Conservation (phyloP, 2,329 filamentous ascomycete genomes). For the Aspergillus neoniger region DNA sequence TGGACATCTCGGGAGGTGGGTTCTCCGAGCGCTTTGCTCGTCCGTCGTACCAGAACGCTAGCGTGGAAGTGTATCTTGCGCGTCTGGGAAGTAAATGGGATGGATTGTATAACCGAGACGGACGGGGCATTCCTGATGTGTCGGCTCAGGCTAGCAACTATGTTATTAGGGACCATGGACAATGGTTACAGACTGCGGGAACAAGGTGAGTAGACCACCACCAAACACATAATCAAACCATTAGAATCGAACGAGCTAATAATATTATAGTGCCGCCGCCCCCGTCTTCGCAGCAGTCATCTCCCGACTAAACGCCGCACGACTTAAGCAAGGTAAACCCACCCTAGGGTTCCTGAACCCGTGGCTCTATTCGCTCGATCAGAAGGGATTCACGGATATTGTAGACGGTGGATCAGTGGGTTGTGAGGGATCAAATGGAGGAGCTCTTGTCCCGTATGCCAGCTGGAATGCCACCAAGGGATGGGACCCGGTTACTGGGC, state of each 20-base stretch:
- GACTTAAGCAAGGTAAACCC: slow-evolving; percentile 56
- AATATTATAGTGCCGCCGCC: slow-evolving; percentile 54
- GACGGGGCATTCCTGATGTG: slow-evolving; percentile 64
- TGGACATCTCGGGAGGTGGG: slow-evolving; percentile 54
- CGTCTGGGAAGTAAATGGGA: slow-evolving; percentile 45
- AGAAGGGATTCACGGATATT: slow-evolving; percentile 52
- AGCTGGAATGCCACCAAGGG: slow-evolving; percentile 54
- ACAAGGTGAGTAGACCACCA: slow-evolving; percentile 42
- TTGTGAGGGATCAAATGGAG: slow-evolving; percentile 43
- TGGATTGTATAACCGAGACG: slow-evolving; percentile 53
- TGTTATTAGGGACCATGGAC: slow-evolving; percentile 43
- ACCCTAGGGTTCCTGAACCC: slow-evolving; percentile 64
- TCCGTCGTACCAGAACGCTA: slow-evolving; percentile 50
- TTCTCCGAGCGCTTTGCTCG: slow-evolving; percentile 54
- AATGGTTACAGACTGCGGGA: slow-evolving; percentile 45
- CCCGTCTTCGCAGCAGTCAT: slow-evolving; percentile 66
- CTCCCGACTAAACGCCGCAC: slow-evolving; percentile 64
- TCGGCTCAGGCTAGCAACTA: slow-evolving; percentile 56
- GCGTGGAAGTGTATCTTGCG: slow-evolving; percentile 49
- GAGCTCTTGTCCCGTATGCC: slow-evolving; percentile 46
- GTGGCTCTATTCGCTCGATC: slow-evolving; percentile 56
- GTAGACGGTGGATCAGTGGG: slow-evolving; percentile 50
- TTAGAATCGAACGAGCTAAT: neutral
- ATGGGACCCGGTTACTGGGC: slow-evolving; percentile 54
- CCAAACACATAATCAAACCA: neutral